These are phyloP conservation scores for Actinomucor elegans DNA, from an alignment of 371 early-diverging fungal genomes.

Conservation along the genomic window DNA sequence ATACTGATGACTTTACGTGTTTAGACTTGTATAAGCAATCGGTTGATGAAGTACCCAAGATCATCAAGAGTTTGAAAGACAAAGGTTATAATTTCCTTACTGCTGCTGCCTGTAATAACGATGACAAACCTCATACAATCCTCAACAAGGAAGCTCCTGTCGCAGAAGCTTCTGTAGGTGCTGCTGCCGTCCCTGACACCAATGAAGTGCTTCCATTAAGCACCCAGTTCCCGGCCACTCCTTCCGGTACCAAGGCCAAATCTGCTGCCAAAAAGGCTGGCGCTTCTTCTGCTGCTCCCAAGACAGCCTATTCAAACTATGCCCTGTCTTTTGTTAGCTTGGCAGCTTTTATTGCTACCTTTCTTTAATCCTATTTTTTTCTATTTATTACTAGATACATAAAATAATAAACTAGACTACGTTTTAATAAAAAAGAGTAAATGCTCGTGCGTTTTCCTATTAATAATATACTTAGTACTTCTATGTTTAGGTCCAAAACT, in stretches of 20 bases:
- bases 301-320: neutral
- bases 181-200: neutral
- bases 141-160: neutral
- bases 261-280: neutral
- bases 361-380: too few relatives aligned
- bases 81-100: slow-evolving; percentile 34
- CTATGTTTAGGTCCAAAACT: too few relatives aligned
- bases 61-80: slow-evolving; percentile 23
- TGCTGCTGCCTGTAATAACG: slow-evolving; percentile 42
- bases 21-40: slow-evolving; percentile 24
- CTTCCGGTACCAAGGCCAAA: neutral
- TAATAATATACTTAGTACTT: too few relatives aligned
- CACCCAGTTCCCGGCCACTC: neutral
- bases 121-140: slow-evolving; percentile 27
- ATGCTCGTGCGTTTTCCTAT: too few relatives aligned
- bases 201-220: neutral
- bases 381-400: too few relatives aligned
- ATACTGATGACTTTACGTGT: neutral
- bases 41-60: slow-evolving; percentile 40
- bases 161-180: neutral
- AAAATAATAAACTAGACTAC: too few relatives aligned
- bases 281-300: neutral
- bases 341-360: neutral
- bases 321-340: neutral
- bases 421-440: too few relatives aligned